Evolutionary conservation across 1,284 basidiomycete genomes (phyloP), one percentile per base, ranked within the genome.

Genomic region (Phellinidium pouzarii): DNA sequence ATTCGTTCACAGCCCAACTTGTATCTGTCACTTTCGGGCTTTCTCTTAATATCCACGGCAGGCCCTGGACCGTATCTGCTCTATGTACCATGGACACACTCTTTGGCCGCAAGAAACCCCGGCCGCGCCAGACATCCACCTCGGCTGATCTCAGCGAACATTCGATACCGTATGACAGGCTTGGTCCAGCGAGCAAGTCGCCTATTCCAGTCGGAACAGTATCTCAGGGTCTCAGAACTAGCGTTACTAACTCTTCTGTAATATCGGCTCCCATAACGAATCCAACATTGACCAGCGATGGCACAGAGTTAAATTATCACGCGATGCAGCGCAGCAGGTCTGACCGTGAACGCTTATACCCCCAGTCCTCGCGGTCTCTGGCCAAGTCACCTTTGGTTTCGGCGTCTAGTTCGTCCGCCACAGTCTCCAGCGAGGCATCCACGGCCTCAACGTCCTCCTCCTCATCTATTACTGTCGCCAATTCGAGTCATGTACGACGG

Each of bases 241-340:
- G 57, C 37, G 61, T 49, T 37, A 58, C 59, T 1, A 53, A 49
- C 31, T 19, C 44, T 45, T 51, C 60, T 34, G 55, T 42, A 44
- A 89, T 89, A 57, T 88, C 84, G 38, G 86, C 86, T 3, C 87
- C 87, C 4, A 82, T 83, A 60, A 87, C 87, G 14, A 89, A 89
- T 62, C 87, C 87, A 11, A 79, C 80, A 7, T 76, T 89, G 49
- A 87, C 84, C 3, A 56, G 75, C 51, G 72, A 76, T 61, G 86
- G 87, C 44, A 82, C 82, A 11, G 84, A 86, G 58, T 68, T 87
- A 61, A 85, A 82, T 65, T 71, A 76, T 53, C 78, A 73, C 61
- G 70, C 71, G 19, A 66, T 78, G 59, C 70, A 74, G 44, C 73
- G 72, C 53, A 66, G 66, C 49, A 76, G 70, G 60, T 64, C 66